These are phyloP conservation scores for Leccinum subgranulosum DNA, from an alignment of 768 basidiomycete genomes.

Conservation along the genomic window DNA sequence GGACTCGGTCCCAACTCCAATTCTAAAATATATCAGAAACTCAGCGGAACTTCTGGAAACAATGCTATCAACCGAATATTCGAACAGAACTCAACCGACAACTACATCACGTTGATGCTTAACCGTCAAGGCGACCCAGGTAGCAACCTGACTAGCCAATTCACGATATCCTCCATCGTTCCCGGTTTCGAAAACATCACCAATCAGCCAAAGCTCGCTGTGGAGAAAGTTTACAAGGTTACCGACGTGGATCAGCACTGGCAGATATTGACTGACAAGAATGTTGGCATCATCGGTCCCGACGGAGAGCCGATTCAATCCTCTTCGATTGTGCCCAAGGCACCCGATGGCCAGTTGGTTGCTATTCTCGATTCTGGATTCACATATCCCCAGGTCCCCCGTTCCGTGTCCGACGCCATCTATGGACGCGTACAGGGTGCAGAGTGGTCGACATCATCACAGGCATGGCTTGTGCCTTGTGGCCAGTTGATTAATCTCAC, in stretches of 20 bases:
- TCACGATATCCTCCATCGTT: slow-evolving; percentile 65
- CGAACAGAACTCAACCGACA: slow-evolving; percentile 52
- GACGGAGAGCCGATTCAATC: slow-evolving; percentile 62
- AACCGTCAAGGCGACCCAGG: slow-evolving; percentile 54
- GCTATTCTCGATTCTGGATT: slow-evolving; percentile 76
- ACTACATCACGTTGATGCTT: slow-evolving; percentile 66
- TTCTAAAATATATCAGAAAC: slow-evolving; percentile 57
- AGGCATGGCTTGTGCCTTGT: slow-evolving; percentile 75
- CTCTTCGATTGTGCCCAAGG: slow-evolving; percentile 66
- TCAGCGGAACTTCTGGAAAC: slow-evolving; percentile 50
- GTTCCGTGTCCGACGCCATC: slow-evolving; percentile 73
- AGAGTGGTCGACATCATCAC: slow-evolving; percentile 49
- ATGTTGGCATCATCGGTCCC: slow-evolving; percentile 69
- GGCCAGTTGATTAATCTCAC: slow-evolving; percentile 68
- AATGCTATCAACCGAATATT: slow-evolving; percentile 66
- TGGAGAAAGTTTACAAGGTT: slow-evolving; percentile 61
- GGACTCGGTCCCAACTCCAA: slow-evolving; percentile 78
- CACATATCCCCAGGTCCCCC: slow-evolving; percentile 69
- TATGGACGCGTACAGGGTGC: slow-evolving; percentile 78
- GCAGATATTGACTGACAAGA: slow-evolving; percentile 67
- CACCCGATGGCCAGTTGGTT: slow-evolving; percentile 60
- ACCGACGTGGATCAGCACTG: slow-evolving; percentile 74
- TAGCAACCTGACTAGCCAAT: slow-evolving; percentile 52
- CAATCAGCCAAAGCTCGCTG: slow-evolving; percentile 59
- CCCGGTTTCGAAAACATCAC: slow-evolving; percentile 60